A percentile compares a stretch with the other conserved stretches of the same genome.
Conservation (phyloP, 164 flowering plant species). For the Macadamia tetraphylla region DNA sequence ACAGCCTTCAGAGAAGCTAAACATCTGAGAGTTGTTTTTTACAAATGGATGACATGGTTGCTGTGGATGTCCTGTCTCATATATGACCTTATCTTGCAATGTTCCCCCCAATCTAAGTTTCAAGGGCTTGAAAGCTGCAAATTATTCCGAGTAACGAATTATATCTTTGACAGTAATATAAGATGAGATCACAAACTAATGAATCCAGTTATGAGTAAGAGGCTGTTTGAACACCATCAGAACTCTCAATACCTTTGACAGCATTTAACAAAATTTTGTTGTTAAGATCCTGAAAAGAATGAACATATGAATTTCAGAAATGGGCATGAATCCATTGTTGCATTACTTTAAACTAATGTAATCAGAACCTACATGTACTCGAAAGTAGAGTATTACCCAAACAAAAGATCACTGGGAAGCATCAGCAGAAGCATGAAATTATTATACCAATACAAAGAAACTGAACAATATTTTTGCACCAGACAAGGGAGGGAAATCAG, state of each 20-base stretch:
- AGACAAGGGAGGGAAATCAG: no score
- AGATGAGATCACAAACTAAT: background rate
- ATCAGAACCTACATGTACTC: background rate
- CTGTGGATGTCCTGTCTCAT: conserved; percentile 33
- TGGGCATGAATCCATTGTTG: background rate
- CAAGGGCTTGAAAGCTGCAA: conserved; percentile 80
- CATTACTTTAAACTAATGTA: background rate
- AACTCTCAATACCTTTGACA: conserved; percentile 49
- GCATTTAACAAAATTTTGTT: conserved; percentile 67
- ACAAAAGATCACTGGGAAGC: background rate
- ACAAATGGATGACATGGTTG: conserved; percentile 51
- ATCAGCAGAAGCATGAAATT: no score
- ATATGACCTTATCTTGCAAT: conserved; percentile 76
- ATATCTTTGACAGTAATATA: background rate
- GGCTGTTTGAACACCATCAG: background rate
- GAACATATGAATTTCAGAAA: background rate
- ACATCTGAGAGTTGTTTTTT: conserved; percentile 41
- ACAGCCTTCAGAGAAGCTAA: conserved; percentile 76
- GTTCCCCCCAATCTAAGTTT: conserved; percentile 85
- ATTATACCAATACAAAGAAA: no score
- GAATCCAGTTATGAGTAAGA: background rate
- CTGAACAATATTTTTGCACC: no score
- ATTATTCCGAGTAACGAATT: background rate
- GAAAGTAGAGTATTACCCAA: no score
- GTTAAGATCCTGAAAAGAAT: conserved; percentile 51